Base-by-base conservation (phyloP, 2,329 filamentous ascomycete species). In the Sporothrix pseudoabietina region DNA sequence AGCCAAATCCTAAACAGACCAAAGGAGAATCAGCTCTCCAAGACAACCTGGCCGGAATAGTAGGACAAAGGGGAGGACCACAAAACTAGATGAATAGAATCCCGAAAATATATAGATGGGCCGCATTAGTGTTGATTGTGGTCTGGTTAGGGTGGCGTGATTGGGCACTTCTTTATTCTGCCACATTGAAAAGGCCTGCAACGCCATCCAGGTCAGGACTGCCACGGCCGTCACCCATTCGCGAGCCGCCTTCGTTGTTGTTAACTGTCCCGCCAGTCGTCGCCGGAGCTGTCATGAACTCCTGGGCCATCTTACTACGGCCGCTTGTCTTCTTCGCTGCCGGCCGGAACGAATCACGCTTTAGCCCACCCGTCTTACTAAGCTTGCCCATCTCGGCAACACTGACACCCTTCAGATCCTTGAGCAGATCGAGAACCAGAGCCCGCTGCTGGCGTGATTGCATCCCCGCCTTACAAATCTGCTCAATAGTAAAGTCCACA, bases 331-430 rank as follows among this genome's bases (percentile, higher is more conserved):
- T 86, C 79, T 86, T 87, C 10, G 74, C 66, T 0, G 75, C 70
- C 0, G 76, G 52, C 16, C 77, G 76, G 26, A 74, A 75, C n/a
- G 75, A 75, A 10, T 77, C 77, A n/a, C 74, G 75, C 54, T 78
- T 71, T 41, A 83, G 79, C 16, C 82, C 82, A 14, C 82, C 82
- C 63, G 84, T 86, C 80, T 89, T 89, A 70, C 82, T 85, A 7
- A 99, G 89, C 81, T 93, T 96, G 35, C 96, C 96, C 84, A 96
- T 92, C 82, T 99, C 96, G 8, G 94, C 93, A 72, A 99, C 93
- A 78, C 94, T 95, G 6, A 98, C 91, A 0, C 96, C 96, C 77
- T 97, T 90, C 7, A 99, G 86, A 59, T 94, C 91, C 77, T 94
- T 92, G 30, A 99, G 85, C 19, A 99, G 83, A 75, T 97, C 93